Evolutionary conservation across 176 grass and related monocot species (phyloP), one percentile per base, ranked within the genome.

Genomic region (Typha latifolia): DNA sequence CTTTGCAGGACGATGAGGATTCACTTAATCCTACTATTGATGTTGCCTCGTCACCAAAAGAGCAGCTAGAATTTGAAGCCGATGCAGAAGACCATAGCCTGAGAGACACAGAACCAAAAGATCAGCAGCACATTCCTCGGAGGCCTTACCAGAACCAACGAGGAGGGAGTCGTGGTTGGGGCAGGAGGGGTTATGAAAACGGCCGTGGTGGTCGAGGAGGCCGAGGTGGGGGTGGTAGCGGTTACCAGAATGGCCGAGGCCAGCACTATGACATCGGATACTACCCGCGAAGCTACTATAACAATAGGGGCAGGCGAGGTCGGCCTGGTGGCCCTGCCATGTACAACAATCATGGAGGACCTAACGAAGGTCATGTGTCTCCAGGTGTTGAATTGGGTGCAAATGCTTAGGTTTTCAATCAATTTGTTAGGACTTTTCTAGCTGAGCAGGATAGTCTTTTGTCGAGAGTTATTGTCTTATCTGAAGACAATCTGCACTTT

Each of bases 261-360:
- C 86, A 84, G 68, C 79, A 87, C 72, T 79, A 84, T 1, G 78
- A 91, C 1, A 37, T 61, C 11, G 81, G 74, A 10, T 87, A 87
- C 68, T 77, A 91, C 72, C 20, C 53, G 16, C 84, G 84, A 76
- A 81, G 81, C 78, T 79, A 81, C 72, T 84, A 72, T 49, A 77
- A 62, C 70, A 64, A 67, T 56, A 82, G 84, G 61, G 84, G 84
- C 48, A 81, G 84, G 13, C 81, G 88, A 12, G 84, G 89, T 22
- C 84, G 81, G 4, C 67, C 84, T 12, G 74, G 84, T 49, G 84
- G 84, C 59, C 72, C 74, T 34, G 68, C 55, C 48, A 67, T 69
- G 48, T 82, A 82, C 62, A 74, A 67, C 74, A 73, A 82, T 64
- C 51, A 91, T 56, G 81, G 77, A 57, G 53, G 15, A 21, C 56